A percentile compares a stretch with the other conserved stretches of the same genome.
These are phyloP conservation scores for Talaromyces adpressus DNA, from an alignment of 495 filamentous ascomycete species.

Conservation along the genomic window DNA sequence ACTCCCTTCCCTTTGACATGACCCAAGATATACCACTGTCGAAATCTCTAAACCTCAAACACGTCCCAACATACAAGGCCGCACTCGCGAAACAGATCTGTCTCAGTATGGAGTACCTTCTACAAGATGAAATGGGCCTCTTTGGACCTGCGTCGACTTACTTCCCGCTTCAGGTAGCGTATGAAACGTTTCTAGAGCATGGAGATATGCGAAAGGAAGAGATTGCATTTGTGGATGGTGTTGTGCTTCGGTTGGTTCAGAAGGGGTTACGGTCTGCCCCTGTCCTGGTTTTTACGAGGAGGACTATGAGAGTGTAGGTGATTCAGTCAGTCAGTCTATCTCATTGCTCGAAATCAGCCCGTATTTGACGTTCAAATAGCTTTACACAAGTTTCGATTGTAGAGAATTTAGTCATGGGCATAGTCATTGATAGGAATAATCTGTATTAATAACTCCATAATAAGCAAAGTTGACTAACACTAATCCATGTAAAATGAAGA, in stretches of 20 bases:
- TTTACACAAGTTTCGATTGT: too few species aligned
- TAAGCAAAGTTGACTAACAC: not conserved
- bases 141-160: constrained; percentile 31
- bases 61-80: not conserved
- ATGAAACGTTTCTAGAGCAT: not conserved
- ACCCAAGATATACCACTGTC: not conserved
- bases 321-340: too few species aligned
- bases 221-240: not conserved
- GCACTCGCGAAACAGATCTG: constrained; percentile 21
- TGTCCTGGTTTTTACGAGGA: not conserved
- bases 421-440: not conserved
- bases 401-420: too few species aligned
- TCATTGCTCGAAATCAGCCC: too few species aligned
- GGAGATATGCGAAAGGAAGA: not conserved
- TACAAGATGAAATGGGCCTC: constrained; percentile 34
- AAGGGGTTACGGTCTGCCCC: not conserved
- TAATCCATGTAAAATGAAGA: not conserved
- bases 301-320: not conserved
- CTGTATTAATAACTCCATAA: not conserved
- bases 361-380: too few species aligned
- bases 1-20: not conserved
- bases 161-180: constrained; percentile 14
- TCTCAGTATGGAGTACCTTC: constrained; percentile 29
- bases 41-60: not conserved
- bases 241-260: not conserved